Evolutionary conservation across 169 alveolate genomes (phyloP).

Genomic region (Babesia caballi): DNA sequence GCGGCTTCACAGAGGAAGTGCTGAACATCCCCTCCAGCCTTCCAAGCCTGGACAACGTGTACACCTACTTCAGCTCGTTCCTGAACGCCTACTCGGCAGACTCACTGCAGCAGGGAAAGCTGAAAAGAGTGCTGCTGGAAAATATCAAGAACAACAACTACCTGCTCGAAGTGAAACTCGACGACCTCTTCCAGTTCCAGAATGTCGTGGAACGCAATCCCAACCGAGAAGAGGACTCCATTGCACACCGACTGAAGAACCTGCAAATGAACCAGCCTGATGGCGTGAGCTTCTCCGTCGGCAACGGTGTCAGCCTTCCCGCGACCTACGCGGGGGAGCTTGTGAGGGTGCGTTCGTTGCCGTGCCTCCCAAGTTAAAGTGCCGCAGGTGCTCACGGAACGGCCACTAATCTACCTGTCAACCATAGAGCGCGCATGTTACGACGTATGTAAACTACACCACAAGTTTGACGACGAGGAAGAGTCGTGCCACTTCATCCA

Average conservation of each 20-base stretch:
- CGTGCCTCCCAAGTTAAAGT: slow-evolving; percentile 18
- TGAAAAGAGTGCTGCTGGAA: slow-evolving; percentile 71
- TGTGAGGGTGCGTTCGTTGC: slow-evolving; percentile 63
- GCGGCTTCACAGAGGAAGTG: slow-evolving; percentile 58
- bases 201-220: slow-evolving; percentile 69
- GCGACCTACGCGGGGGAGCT: slow-evolving; percentile 70
- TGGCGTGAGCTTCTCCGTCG: not conserved
- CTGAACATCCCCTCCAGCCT: slow-evolving; percentile 65
- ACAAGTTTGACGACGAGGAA: slow-evolving; percentile 69
- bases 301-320: slow-evolving; percentile 41
- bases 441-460: slow-evolving; percentile 74
- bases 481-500: slow-evolving; percentile 71
- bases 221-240: slow-evolving; percentile 63
- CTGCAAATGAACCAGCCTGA: slow-evolving; percentile 34
- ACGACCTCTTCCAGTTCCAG: slow-evolving; percentile 74
- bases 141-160: slow-evolving; percentile 75
- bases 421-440: slow-evolving; percentile 75
- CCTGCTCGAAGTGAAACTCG: slow-evolving; percentile 73
- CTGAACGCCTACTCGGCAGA: slow-evolving; percentile 73
- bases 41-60: slow-evolving; percentile 73
- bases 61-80: slow-evolving; percentile 69
- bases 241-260: slow-evolving; percentile 42
- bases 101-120: slow-evolving; percentile 75
- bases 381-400: slow-evolving; percentile 68
- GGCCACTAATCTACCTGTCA: slow-evolving; percentile 73